Conservation (phyloP, 177 flowering plant species). For the Vitis hybrid region DNA sequence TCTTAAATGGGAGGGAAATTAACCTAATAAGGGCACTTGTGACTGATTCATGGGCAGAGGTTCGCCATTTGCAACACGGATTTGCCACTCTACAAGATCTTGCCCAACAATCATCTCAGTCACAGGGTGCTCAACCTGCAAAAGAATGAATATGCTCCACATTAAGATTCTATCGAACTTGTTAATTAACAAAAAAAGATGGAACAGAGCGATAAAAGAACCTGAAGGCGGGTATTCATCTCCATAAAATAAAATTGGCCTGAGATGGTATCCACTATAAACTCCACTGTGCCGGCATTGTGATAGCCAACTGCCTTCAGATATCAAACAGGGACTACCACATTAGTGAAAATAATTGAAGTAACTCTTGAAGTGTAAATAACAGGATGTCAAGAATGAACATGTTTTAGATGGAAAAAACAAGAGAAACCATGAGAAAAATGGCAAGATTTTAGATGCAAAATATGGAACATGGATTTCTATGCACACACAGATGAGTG, state of each 20-base stretch:
- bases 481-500: no score
- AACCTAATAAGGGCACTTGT: conserved; percentile 82
- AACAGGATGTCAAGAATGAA: background rate
- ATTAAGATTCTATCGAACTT: background rate
- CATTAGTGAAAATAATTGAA: conserved; percentile 13
- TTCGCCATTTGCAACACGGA: conserved; percentile 96
- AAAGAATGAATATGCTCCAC: conserved; percentile 4
- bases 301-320: conserved; percentile 93
- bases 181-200: background rate
- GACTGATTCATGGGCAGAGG: conserved; percentile 80
- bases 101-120: conserved; percentile 99
- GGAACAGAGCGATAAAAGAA: conserved; percentile 20
- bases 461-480: no score
- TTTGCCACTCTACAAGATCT: conserved; percentile 99
- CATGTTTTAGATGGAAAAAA: no score
- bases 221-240: conserved; percentile 99
- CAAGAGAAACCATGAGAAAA: no score
- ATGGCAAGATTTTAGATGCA: no score
- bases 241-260: conserved; percentile 98
- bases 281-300: conserved; percentile 99
- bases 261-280: conserved; percentile 83
- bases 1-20: background rate
- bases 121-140: conserved; percentile 98
- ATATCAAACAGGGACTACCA: conserved; percentile 12
- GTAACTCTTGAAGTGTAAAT: background rate